Conservation (phyloP, 208 protist genomes). For the Trypanosoma scelopori region DNA sequence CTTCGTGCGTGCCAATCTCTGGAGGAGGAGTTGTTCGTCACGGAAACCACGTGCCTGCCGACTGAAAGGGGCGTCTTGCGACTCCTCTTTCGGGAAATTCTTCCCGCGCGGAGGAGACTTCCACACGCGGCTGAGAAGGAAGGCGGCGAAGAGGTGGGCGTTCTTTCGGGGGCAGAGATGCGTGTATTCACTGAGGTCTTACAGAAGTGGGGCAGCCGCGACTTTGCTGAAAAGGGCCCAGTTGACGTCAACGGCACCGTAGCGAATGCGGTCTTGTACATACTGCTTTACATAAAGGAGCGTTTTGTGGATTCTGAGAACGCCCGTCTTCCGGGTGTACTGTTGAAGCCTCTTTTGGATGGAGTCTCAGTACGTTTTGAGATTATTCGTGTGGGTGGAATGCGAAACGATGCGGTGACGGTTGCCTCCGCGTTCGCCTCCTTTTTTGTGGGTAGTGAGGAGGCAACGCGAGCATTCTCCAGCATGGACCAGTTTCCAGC, state of each 20-base stretch:
- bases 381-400: slow-evolving; percentile 18
- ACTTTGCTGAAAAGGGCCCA: slow-evolving; percentile 39
- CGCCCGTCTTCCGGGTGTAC: slow-evolving; percentile 26
- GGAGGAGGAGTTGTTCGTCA: slow-evolving; percentile 22
- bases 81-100: slow-evolving; percentile 32
- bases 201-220: slow-evolving; percentile 36
- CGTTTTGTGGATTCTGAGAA: slow-evolving; percentile 4
- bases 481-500: slow-evolving; percentile 21
- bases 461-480: slow-evolving; percentile 23
- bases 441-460: slow-evolving; percentile 20
- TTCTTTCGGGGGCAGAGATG: slow-evolving; percentile 12
- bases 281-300: slow-evolving; percentile 41
- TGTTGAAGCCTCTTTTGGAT: slow-evolving; percentile 39
- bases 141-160: neutral
- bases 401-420: slow-evolving; percentile 27
- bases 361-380: slow-evolving; percentile 49
- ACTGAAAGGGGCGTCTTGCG: slow-evolving; percentile 26
- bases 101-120: slow-evolving; percentile 22
- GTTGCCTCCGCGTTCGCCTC: slow-evolving; percentile 36
- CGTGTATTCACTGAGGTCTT: slow-evolving; percentile 31
- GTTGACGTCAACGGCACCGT: slow-evolving; percentile 38
- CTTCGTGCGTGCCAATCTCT: slow-evolving; percentile 3
- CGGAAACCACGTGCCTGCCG: slow-evolving; percentile 2
- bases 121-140: neutral
- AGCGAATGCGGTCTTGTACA: slow-evolving; percentile 61